Evolutionary conservation across 73 alveolate genomes (phyloP), one percentile per base, ranked within the genome.

Genomic region (Effrenium voratum): DNA sequence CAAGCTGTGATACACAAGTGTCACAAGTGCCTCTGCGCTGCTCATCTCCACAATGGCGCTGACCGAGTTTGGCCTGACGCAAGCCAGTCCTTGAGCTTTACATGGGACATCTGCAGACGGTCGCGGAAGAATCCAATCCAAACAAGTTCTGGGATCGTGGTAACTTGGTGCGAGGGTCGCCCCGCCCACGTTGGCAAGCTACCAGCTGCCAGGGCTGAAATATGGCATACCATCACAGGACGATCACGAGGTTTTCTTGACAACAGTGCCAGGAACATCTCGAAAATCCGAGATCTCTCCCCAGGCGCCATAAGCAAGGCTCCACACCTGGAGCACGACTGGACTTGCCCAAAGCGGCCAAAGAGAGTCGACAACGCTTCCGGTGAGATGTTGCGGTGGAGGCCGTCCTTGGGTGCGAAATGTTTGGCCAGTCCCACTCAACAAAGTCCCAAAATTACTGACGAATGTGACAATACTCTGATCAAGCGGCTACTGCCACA

Each of bases 311-410:
- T 52, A 19, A 52, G 19, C 19, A 12, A 52, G 26, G 19, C 19
- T 19, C 63, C 63, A 66, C 43, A n/a, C 44, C 30, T n/a, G 16
- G 41, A 12, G 63, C 19, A 8, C 19, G 8, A 52, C 63, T 19
- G 19, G 63, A 77, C 88, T 0, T 24, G 15, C 30, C 88, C 88
- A 34, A 44, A 77, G 63, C 88, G 68, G 66, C 88, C 45, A 63
- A 77, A 77, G 88, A 77, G 88, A 0, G 32, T 77, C 66, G 66
- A 45, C 44, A 77, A 28, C 45, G 45, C 88, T 43, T 77, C 88
- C 66, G 41, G 44, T 5, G 88, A 44, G 19, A 77, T 77, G 45
- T n/a, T 28, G 88, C 88, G 44, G 66, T 77, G 88, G n/a, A 77
- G 59, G 28, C 88, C 88, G 44, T 63, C 88, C 88, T 77, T 59